Percentiles rank a stretch among this genome's conserved stretches.
Conservation (phyloP, 2,329 filamentous ascomycete genomes). For the Aspergillus sp. region DNA sequence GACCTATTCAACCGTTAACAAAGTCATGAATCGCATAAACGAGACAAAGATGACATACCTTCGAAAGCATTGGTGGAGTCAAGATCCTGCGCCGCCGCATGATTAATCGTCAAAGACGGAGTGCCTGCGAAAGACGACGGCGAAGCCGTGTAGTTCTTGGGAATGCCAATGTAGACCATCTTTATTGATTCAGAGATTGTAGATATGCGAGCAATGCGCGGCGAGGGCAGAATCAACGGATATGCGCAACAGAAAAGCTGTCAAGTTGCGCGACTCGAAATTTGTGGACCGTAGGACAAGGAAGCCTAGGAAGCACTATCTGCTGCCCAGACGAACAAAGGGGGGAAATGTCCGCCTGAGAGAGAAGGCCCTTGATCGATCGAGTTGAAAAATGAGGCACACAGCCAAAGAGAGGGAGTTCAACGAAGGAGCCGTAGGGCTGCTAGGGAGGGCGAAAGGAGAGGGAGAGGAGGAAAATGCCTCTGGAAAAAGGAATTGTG, state of each 20-base stretch:
- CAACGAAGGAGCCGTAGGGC: conserved; percentile 55
- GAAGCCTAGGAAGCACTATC: conserved; percentile 80
- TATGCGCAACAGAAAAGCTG: not conserved
- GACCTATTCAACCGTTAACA: conserved; percentile 54
- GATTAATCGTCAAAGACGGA: conserved; percentile 93
- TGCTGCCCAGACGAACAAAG: conserved; percentile 92
- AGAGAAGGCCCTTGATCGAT: conserved; percentile 87
- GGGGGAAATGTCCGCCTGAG: conserved; percentile 81
- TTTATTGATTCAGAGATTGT: conserved; percentile 39
- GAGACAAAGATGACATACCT: conserved; percentile 52
- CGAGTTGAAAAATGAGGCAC: conserved; percentile 63
- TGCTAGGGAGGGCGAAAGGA: conserved; percentile 85
- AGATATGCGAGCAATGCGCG: conserved; percentile 17
- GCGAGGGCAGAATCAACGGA: conserved; percentile 8
- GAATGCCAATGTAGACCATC: conserved; percentile 83
- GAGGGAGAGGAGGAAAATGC: conserved; percentile 73
- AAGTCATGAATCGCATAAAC: not conserved
- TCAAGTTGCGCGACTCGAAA: conserved; percentile 11
- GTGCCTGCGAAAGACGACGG: conserved; percentile 74
- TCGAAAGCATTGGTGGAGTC: conserved; percentile 97
- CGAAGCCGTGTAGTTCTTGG: conserved; percentile 78
- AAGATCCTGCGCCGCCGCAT: conserved; percentile 85
- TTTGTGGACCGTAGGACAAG: conserved; percentile 25
- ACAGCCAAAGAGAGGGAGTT: conserved; percentile 65
- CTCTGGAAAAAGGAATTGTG: conserved; percentile 87